These are phyloP conservation scores for Euphorbia pulcherrima DNA, from an alignment of 345 rosid species.

Conservation along the genomic window DNA sequence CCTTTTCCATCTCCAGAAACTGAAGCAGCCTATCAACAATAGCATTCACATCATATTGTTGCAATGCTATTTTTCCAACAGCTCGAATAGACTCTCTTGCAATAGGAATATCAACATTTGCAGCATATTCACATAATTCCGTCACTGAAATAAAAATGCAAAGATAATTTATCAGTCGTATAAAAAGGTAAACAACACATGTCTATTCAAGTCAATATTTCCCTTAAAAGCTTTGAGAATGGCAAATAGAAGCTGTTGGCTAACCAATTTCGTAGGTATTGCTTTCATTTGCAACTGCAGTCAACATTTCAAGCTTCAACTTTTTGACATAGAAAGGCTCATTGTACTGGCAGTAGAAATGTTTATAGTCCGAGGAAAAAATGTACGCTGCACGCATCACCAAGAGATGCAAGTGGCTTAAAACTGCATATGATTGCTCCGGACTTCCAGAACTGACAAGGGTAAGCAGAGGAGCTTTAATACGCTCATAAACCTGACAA, in stretches of 20 bases:
- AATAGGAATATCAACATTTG: conserved; percentile 88
- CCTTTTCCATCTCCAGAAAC: conserved; percentile 99
- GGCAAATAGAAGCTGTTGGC: conserved; percentile 23
- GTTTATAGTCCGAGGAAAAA: conserved; percentile 88
- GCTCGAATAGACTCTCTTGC: conserved; percentile 98
- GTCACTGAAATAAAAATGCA: conserved; percentile 59
- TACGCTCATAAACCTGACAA: conserved; percentile 86
- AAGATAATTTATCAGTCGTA: conserved; percentile 20
- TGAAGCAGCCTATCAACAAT: conserved; percentile 99
- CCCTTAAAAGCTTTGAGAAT: conserved; percentile 1
- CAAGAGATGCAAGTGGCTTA: conserved; percentile 93
- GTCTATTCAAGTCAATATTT: conserved; percentile 16
- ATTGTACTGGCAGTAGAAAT: conserved; percentile 96
- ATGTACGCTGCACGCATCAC: conserved; percentile 96
- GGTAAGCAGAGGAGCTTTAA: conserved; percentile 94
- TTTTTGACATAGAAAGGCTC: conserved; percentile 95
- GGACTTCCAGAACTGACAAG: conserved; percentile 99
- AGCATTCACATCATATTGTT: conserved; percentile 98
- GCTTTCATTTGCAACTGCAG: conserved; percentile 97
- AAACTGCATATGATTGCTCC: conserved; percentile 93
- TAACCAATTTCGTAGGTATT: conserved; percentile 96
- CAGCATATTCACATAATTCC: conserved; percentile 97
- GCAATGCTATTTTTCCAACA: conserved; percentile 96
- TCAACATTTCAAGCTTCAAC: conserved; percentile 98
- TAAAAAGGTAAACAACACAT: conserved; percentile 4